Conservation (phyloP, 176 grass and related monocot species). For the Melocanna baccifera region DNA sequence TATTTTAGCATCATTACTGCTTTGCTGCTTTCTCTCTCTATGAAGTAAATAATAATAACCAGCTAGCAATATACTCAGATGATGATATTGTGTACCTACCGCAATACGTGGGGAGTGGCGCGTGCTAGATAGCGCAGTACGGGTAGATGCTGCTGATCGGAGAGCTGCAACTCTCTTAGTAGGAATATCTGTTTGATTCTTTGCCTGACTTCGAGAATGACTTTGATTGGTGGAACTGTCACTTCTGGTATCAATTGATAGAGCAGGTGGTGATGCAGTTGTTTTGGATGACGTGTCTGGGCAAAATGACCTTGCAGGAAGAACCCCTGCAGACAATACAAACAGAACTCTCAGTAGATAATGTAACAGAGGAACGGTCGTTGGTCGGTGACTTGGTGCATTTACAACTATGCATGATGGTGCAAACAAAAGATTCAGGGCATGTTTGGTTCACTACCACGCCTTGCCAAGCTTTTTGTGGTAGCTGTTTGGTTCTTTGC, state of each 20-base stretch:
- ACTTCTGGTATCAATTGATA: slow-evolving; percentile 41
- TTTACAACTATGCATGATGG: neutral
- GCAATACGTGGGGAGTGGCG: slow-evolving; percentile 48
- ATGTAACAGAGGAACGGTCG: no score
- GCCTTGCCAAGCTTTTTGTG: no score
- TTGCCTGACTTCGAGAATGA: neutral
- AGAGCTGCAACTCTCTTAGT: neutral
- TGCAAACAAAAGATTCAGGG: neutral
- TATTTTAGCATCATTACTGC: neutral
- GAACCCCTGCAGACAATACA: slow-evolving; percentile 36
- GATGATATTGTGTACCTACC: no score
- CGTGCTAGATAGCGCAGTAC: neutral
- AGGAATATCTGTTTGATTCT: slow-evolving; percentile 20
- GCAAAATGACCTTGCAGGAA: slow-evolving; percentile 23
- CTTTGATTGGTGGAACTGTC: slow-evolving; percentile 19
- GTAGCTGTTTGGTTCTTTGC: no score
- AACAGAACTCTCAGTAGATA: neutral
- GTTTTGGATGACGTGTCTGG: slow-evolving; percentile 27
- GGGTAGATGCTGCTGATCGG: slow-evolving; percentile 11
- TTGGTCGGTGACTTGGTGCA: neutral
- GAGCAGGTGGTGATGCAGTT: slow-evolving; percentile 36
- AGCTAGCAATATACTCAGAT: neutral
- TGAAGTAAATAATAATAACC: neutral
- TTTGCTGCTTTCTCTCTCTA: neutral
- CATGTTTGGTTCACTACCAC: no score